phyloP scores from a whole-genome alignment of 164 flowering plant genomes.

The Magnolia changhungtana region DNA sequence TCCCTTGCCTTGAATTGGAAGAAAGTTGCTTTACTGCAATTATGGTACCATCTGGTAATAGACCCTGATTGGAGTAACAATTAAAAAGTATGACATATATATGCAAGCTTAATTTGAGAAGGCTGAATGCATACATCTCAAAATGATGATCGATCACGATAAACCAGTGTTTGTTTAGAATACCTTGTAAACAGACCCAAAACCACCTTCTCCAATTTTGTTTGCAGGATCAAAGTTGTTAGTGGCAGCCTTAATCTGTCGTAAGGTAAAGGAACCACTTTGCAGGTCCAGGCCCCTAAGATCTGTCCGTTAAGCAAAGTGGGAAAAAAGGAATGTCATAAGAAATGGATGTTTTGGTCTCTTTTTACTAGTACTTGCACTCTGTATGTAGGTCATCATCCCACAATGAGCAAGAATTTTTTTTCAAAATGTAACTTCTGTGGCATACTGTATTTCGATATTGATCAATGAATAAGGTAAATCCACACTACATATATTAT shows the following conservation, averaged over 20 bases:
- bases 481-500: too few species aligned
- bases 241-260: slow-evolving; percentile 49
- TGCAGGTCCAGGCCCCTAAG: slow-evolving; percentile 32
- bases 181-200: slow-evolving; percentile 58
- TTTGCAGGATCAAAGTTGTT: slow-evolving; percentile 37
- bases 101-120: neutral
- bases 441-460: too few species aligned
- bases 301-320: slow-evolving; percentile 14
- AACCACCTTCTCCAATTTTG: slow-evolving; percentile 69
- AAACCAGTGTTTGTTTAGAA: neutral
- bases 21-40: slow-evolving; percentile 70
- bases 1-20: slow-evolving; percentile 59
- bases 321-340: too few species aligned
- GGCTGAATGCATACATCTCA: too few species aligned
- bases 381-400: too few species aligned
- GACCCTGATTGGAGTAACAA: slow-evolving; percentile 8
- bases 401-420: too few species aligned
- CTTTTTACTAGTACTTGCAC: too few species aligned
- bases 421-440: too few species aligned
- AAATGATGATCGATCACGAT: too few species aligned
- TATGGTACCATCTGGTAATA: slow-evolving; percentile 40
- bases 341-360: too few species aligned
- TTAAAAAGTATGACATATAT: neutral
- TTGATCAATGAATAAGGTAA: too few species aligned
- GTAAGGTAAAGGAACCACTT: slow-evolving; percentile 33